phyloP scores from a whole-genome alignment of 495 filamentous ascomycete genomes.

The Thermothielavioides terrestris region DNA sequence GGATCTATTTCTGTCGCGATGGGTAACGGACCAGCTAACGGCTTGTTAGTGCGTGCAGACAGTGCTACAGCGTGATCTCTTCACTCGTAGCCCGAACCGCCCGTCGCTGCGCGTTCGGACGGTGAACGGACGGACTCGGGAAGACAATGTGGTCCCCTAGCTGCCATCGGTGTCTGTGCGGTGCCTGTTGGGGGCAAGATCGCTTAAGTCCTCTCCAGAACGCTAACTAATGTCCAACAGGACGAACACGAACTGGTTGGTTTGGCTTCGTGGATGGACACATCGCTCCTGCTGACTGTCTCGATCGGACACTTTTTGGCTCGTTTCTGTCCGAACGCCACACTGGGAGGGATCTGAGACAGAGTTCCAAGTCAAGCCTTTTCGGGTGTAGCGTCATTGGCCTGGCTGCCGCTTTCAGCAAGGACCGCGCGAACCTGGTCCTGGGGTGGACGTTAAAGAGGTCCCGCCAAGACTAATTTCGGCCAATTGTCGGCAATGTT shows the following conservation, averaged over 20 bases:
- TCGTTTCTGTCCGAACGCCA: neutral
- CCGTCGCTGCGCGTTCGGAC: conserved; percentile 1
- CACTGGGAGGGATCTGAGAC: conserved; percentile 12
- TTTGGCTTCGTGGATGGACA: too few species aligned
- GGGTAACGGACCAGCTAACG: too few species aligned
- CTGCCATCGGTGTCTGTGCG: neutral
- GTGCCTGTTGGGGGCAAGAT: neutral
- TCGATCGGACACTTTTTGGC: conserved; percentile 2
- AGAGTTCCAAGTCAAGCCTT: neutral
- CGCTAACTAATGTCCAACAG: neutral
- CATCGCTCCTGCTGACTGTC: neutral
- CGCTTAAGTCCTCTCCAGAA: neutral
- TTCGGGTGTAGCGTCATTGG: neutral
- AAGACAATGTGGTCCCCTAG: conserved; percentile 12
- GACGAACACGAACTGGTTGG: too few species aligned
- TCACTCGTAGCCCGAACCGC: neutral
- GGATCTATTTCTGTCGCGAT: conserved; percentile 6
- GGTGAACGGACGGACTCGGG: neutral
- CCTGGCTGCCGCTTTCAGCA: neutral
- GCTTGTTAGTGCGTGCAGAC: neutral
- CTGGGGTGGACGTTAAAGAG: too few species aligned
- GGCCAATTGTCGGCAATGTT: too few species aligned
- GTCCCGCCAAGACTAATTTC: too few species aligned
- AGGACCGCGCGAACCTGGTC: conserved; percentile 9
- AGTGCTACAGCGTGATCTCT: neutral